Evolutionary conservation across 2,329 filamentous ascomycete genomes (phyloP).

Genomic region (Ascocoryne sarcoides): DNA sequence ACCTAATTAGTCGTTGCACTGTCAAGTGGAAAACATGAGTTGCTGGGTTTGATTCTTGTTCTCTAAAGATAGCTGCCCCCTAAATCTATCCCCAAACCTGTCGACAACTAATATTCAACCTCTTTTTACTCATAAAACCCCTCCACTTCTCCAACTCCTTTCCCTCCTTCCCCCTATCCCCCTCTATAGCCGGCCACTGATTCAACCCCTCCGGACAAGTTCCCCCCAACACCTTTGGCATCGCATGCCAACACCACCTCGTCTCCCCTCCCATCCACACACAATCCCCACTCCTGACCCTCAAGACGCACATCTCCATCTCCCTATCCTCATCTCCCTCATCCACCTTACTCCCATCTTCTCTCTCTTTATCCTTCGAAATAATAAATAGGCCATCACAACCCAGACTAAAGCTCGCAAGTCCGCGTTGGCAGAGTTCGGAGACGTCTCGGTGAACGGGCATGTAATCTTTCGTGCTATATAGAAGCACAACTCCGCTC

Average conservation of each 20-base stretch:
- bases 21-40: too few relatives aligned
- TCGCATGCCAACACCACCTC: slow-evolving; percentile 89
- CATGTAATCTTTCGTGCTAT: slow-evolving; percentile 81
- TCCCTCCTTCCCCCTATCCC: slow-evolving; percentile 31
- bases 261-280: slow-evolving; percentile 81
- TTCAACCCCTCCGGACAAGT: slow-evolving; percentile 70
- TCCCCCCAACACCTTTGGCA: slow-evolving; percentile 72
- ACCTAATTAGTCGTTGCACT: too few relatives aligned
- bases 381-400: slow-evolving; percentile 88
- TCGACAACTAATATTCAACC: slow-evolving; percentile 88
- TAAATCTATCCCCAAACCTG: slow-evolving; percentile 68
- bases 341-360: slow-evolving; percentile 18
- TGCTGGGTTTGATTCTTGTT: too few relatives aligned
- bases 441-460: slow-evolving; percentile 91
- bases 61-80: too few relatives aligned
- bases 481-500: slow-evolving; percentile 89
- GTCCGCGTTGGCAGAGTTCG: slow-evolving; percentile 66
- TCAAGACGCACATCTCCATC: slow-evolving; percentile 42
- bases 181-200: slow-evolving; percentile 56
- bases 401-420: slow-evolving; percentile 80
- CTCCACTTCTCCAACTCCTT: slow-evolving; percentile 54
- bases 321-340: slow-evolving; percentile 21
- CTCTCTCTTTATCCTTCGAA: slow-evolving; percentile 40
- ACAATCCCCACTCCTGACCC: slow-evolving; percentile 76
- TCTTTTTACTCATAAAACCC: slow-evolving; percentile 81